A percentile compares a stretch with the other conserved stretches of the same genome.
Conservation (phyloP, 2,329 filamentous ascomycete species). For the Pochonia chlamydosporia region DNA sequence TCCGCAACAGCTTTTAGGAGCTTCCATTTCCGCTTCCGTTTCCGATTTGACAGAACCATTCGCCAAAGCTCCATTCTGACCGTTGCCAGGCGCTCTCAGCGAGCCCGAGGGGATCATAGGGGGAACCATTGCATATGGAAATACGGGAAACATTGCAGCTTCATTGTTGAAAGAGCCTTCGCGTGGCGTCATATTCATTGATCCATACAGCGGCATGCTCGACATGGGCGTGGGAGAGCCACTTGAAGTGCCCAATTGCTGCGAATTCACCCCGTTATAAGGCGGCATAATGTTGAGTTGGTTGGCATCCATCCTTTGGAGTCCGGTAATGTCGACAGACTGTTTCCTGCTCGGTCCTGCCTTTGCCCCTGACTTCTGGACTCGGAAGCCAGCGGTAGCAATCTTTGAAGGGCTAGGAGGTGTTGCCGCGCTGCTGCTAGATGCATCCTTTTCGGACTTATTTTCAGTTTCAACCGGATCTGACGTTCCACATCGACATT, state of each 20-base stretch:
- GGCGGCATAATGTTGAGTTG: conserved; percentile 42
- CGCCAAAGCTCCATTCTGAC: conserved; percentile 12
- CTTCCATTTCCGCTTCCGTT: conserved; percentile 1
- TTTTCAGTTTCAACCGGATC: conserved; percentile 14
- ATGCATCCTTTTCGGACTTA: conserved; percentile 19
- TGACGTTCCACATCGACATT: conserved; percentile 44
- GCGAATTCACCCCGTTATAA: conserved; percentile 20
- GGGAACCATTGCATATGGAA: conserved; percentile 22
- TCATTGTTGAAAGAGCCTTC: conserved; percentile 19
- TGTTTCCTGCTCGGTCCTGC: conserved; percentile 33
- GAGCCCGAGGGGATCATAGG: conserved; percentile 14
- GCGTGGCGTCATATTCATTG: conserved; percentile 20
- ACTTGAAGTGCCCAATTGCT: conserved; percentile 16
- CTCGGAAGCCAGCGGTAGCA: conserved; percentile 31
- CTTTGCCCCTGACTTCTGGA: conserved; percentile 38
- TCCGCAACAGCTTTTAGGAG: conserved; percentile 18
- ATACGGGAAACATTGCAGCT: conserved; percentile 25
- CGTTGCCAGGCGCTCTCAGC: conserved; percentile 15
- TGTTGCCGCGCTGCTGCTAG: conserved; percentile 14
- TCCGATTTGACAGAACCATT: conserved; percentile 13
- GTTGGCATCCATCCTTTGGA: conserved; percentile 49
- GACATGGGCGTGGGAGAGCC: conserved; percentile 13
- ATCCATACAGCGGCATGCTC: conserved; percentile 20
- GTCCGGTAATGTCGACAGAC: conserved; percentile 41
- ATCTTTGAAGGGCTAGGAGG: conserved; percentile 26